Evolutionary conservation across 2,329 filamentous ascomycete genomes (phyloP).

Genomic region (Emmonsia crescens): DNA sequence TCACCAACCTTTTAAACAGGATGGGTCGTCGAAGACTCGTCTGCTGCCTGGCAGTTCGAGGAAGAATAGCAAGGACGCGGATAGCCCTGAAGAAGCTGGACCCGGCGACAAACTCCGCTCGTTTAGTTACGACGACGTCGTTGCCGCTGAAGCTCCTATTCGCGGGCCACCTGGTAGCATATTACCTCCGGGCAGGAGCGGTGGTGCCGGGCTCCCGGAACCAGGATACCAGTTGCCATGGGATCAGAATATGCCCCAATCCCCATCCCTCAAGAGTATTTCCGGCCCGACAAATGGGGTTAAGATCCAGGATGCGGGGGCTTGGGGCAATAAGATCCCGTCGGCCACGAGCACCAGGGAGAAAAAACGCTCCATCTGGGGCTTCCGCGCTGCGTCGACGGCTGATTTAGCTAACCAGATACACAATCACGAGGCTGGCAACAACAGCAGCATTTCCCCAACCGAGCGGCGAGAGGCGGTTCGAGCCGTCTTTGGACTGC

Average conservation of each 20-base stretch:
- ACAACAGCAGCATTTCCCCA: slow-evolving; percentile 25
- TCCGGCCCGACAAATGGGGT: slow-evolving; percentile 77
- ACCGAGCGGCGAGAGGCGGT: slow-evolving; percentile 44
- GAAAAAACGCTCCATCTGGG: slow-evolving; percentile 62
- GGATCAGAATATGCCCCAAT: slow-evolving; percentile 21
- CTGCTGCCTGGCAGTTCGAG: slow-evolving; percentile 18
- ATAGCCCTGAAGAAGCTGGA: slow-evolving; percentile 28
- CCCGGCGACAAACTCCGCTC: slow-evolving; percentile 31
- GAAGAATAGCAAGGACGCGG: slow-evolving; percentile 24
- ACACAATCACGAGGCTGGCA: slow-evolving; percentile 34
- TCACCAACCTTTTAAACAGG: slow-evolving; percentile 12
- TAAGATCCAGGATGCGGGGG: slow-evolving; percentile 69
- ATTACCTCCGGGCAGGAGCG: slow-evolving; percentile 20
- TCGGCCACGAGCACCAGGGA: slow-evolving; percentile 54
- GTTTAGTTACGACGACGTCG: slow-evolving; percentile 47
- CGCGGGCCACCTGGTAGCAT: slow-evolving; percentile 33
- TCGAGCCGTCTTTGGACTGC: slow-evolving; percentile 71
- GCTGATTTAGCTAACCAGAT: slow-evolving; percentile 43
- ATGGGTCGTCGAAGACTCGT: slow-evolving; percentile 18
- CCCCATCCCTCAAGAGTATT: slow-evolving; percentile 46
- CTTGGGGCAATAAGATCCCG: slow-evolving; percentile 67
- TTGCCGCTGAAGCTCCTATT: slow-evolving; percentile 47
- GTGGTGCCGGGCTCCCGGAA: slow-evolving; percentile 17
- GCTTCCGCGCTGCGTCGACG: slow-evolving; percentile 57
- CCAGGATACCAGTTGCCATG: slow-evolving; percentile 19